These are phyloP conservation scores for Clarireedia hainanense DNA, from an alignment of 2,329 filamentous ascomycete genomes.

Conservation along the genomic window DNA sequence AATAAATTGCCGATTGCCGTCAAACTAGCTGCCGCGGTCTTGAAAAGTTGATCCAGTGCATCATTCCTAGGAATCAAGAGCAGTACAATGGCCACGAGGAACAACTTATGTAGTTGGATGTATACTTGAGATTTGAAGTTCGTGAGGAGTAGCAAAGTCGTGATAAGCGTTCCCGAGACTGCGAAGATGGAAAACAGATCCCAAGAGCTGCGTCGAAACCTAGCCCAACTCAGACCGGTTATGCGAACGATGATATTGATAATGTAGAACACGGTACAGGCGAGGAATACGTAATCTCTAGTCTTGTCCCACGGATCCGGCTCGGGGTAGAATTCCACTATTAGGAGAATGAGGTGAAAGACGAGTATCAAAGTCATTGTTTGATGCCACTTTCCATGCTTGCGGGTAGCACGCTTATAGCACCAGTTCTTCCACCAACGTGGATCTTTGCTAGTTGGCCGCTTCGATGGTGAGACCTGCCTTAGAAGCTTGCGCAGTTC, in stretches of 20 bases:
- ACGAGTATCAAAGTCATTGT: constrained; percentile 73
- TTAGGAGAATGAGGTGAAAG: constrained; percentile 73
- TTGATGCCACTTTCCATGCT: constrained; percentile 85
- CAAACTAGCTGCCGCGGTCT: constrained; percentile 91
- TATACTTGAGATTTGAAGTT: constrained; percentile 52
- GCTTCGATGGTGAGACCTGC: constrained; percentile 91
- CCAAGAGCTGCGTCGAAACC: constrained; percentile 91
- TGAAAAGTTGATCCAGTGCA: constrained; percentile 95
- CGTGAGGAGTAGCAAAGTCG: constrained; percentile 67
- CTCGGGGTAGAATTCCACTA: constrained; percentile 79
- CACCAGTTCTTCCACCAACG: constrained; percentile 86
- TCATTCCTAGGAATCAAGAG: constrained; percentile 94
- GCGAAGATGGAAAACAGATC: constrained; percentile 80
- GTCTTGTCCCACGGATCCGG: constrained; percentile 59
- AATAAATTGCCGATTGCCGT: constrained; percentile 84
- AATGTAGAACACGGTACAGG: constrained; percentile 75
- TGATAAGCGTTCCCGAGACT: constrained; percentile 73
- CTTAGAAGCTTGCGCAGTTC: constrained; percentile 85
- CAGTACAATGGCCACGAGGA: constrained; percentile 81
- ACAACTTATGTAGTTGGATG: constrained; percentile 83
- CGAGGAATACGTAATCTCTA: constrained; percentile 70
- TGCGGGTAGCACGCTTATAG: constrained; percentile 87
- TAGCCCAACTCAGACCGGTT: constrained; percentile 80
- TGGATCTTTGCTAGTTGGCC: constrained; percentile 70
- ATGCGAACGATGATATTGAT: constrained; percentile 78